A percentile compares a stretch with the other conserved stretches of the same genome.
Evolutionary conservation across 2,329 filamentous ascomycete genomes (phyloP).

Genomic region (Phoma sp.): DNA sequence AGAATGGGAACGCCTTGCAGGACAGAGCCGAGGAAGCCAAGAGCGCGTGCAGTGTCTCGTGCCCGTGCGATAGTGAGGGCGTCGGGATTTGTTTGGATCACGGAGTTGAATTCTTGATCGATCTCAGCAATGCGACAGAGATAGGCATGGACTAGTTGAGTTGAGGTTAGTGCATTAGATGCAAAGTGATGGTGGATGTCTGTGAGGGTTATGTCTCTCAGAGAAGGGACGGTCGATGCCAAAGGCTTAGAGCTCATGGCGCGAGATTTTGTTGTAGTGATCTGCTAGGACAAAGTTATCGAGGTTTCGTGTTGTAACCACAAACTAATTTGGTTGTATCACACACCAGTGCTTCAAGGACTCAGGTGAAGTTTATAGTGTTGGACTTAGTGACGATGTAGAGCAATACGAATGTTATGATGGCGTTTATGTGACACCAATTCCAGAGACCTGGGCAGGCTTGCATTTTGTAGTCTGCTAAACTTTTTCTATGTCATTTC

Average conservation of each 20-base stretch:
- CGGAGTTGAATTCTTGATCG: slow-evolving; percentile 62
- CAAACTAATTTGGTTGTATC: background rate
- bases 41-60: slow-evolving; percentile 53
- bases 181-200: background rate
- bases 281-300: background rate
- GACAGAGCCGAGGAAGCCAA: slow-evolving; percentile 53
- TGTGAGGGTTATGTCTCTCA: background rate
- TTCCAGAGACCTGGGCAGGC: too few species aligned
- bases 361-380: background rate
- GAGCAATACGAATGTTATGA: background rate
- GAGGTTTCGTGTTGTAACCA: background rate
- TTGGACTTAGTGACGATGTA: background rate
- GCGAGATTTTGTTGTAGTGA: background rate
- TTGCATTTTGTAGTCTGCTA: too few species aligned
- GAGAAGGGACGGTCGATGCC: background rate
- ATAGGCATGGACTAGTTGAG: slow-evolving; percentile 60
- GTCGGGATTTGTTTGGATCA: slow-evolving; percentile 59
- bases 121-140: slow-evolving; percentile 61
- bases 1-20: slow-evolving; percentile 67
- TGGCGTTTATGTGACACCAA: background rate
- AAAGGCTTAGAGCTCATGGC: background rate
- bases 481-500: too few species aligned
- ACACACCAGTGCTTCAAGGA: background rate
- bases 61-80: slow-evolving; percentile 55
- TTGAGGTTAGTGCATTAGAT: slow-evolving; percentile 54